Conservation (phyloP, 352 stramenopile species). For the Globisporangium cederbergense region DNA sequence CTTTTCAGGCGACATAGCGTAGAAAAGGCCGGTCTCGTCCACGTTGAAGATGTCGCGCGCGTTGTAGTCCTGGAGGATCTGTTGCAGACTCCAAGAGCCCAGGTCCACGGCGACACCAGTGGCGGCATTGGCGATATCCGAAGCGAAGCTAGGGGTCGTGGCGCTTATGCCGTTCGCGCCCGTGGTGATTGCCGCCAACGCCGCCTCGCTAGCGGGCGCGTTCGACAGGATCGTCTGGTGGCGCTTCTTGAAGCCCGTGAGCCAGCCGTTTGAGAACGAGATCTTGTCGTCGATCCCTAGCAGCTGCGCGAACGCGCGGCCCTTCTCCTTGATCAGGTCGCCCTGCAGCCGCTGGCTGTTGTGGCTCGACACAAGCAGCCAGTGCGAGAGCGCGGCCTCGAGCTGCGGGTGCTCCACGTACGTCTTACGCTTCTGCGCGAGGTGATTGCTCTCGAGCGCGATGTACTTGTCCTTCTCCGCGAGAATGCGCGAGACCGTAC, state of each 20-base stretch:
- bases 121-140: neutral
- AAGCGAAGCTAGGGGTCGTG: neutral
- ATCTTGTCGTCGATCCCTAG: slow-evolving; percentile 26
- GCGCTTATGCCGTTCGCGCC: too few species aligned
- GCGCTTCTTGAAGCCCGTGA: slow-evolving; percentile 29
- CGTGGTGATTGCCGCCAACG: neutral
- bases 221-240: slow-evolving; percentile 15
- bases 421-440: slow-evolving; percentile 22
- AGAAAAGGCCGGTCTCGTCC: slow-evolving; percentile 15
- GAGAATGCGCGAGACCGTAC: slow-evolving; percentile 28
- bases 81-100: slow-evolving; percentile 9
- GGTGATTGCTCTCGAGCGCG: slow-evolving; percentile 16
- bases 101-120: neutral
- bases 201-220: neutral
- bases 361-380: slow-evolving; percentile 27
- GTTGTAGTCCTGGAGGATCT: slow-evolving; percentile 10
- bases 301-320: slow-evolving; percentile 18
- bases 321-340: slow-evolving; percentile 31
- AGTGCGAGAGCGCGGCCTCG: slow-evolving; percentile 25
- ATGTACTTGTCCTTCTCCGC: slow-evolving; percentile 24
- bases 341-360: slow-evolving; percentile 21
- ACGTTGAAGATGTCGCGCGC: slow-evolving; percentile 13
- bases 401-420: slow-evolving; percentile 24
- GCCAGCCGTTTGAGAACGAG: slow-evolving; percentile 30
- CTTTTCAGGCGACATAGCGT: slow-evolving; percentile 12